These are phyloP conservation scores for Umbelopsis ramanniana DNA, from an alignment of 192 early-diverging fungal genomes.

Conservation along the genomic window DNA sequence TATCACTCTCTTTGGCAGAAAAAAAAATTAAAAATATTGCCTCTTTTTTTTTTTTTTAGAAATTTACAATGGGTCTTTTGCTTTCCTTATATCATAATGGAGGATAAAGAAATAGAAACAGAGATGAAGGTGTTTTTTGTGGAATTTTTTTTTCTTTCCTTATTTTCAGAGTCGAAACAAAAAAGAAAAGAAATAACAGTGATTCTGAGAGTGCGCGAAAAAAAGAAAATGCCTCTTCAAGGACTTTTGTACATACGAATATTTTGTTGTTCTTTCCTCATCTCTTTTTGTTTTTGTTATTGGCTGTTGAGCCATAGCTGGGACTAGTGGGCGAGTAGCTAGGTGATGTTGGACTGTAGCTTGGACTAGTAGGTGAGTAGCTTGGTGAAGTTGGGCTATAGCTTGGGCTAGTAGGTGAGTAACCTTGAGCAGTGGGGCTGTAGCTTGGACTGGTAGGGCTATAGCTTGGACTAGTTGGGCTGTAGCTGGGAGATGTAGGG, in stretches of 20 bases:
- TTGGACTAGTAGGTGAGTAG: slow-evolving; percentile 80
- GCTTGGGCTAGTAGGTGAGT: slow-evolving; percentile 77
- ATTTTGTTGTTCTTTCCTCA: background rate
- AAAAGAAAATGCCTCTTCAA: slow-evolving; percentile 20
- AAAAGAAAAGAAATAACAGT: slow-evolving; percentile 2
- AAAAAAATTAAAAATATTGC: background rate
- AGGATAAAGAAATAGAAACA: background rate
- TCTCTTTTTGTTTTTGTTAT: slow-evolving; percentile 7
- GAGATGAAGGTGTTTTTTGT: background rate
- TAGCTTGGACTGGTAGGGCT: slow-evolving; percentile 69
- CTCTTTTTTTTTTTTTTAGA: background rate
- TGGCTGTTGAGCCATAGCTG: slow-evolving; percentile 71
- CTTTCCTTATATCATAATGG: background rate
- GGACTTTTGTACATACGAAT: slow-evolving; percentile 22
- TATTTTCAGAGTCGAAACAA: background rate
- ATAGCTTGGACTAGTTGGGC: slow-evolving; percentile 71
- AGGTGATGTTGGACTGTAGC: slow-evolving; percentile 72
- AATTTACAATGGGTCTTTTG: slow-evolving; percentile 8
- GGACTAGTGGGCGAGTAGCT: slow-evolving; percentile 80
- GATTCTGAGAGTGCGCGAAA: slow-evolving; percentile 8
- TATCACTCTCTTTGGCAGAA: background rate
- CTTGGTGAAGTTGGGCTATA: slow-evolving; percentile 71
- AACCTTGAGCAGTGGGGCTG: slow-evolving; percentile 75
- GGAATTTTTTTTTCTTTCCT: background rate
- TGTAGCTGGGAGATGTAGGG: slow-evolving; percentile 65